Conservation (phyloP, 2,329 filamentous ascomycete genomes). For the Thermothelomyces thermophilus region DNA sequence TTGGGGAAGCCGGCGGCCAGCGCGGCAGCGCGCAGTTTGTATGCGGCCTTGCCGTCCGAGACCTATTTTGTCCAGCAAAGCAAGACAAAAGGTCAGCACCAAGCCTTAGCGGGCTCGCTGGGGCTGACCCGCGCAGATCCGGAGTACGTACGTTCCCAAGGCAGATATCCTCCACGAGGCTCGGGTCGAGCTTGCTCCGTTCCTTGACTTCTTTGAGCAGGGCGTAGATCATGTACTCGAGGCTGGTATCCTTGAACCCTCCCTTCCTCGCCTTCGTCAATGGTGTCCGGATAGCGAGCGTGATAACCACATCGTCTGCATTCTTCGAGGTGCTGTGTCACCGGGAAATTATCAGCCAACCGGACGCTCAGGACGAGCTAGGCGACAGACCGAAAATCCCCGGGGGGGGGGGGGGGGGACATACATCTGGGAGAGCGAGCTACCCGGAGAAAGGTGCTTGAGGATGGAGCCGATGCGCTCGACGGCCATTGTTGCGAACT, state of each 20-base stretch:
- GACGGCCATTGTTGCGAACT: slow-evolving; percentile 58
- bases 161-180: slow-evolving; percentile 81
- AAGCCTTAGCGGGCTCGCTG: background rate
- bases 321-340: slow-evolving; percentile 73
- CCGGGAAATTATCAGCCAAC: slow-evolving; percentile 1
- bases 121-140: background rate
- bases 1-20: slow-evolving; percentile 92
- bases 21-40: slow-evolving; percentile 81
- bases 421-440: slow-evolving; percentile 71
- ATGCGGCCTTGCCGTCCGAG: slow-evolving; percentile 76
- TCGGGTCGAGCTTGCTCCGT: slow-evolving; percentile 70
- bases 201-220: slow-evolving; percentile 69
- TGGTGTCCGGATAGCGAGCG: slow-evolving; percentile 81
- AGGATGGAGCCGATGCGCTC: slow-evolving; percentile 84
- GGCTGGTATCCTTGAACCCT: slow-evolving; percentile 85
- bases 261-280: slow-evolving; percentile 85
- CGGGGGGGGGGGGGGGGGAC: slow-evolving; percentile 26
- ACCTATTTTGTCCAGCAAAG: slow-evolving; percentile 48
- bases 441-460: slow-evolving; percentile 72
- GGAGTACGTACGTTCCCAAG: slow-evolving; percentile 70
- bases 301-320: slow-evolving; percentile 94
- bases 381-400: background rate
- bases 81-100: background rate
- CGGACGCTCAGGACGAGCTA: background rate
- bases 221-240: slow-evolving; percentile 81